A percentile compares a stretch with the other conserved stretches of the same genome.
Conservation (phyloP, 352 stramenopile species). For the Elongisporangium undulatum region DNA sequence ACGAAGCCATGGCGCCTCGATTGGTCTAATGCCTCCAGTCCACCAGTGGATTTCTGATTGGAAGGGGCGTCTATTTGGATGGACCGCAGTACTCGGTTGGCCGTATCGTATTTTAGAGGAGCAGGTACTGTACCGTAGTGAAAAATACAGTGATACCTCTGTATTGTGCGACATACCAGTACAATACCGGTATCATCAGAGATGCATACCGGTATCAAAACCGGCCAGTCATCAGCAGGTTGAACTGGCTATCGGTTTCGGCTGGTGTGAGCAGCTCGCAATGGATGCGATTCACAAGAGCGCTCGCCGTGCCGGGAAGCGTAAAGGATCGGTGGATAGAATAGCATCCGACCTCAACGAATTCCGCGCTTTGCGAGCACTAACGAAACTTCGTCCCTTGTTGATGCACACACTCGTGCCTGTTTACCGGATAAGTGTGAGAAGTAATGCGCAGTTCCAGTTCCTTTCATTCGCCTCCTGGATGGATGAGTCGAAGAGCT, state of each 20-base stretch:
- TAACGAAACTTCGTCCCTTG: background rate
- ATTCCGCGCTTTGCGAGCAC: background rate
- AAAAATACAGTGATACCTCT: background rate
- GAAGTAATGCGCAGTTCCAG: background rate
- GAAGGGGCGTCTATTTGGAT: background rate
- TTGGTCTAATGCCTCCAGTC: background rate
- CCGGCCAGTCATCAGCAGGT: no score
- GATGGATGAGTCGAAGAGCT: background rate
- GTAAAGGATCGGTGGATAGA: background rate
- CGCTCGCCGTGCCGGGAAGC: background rate
- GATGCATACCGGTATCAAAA: no score
- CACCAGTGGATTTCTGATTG: background rate
- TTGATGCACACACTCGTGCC: background rate
- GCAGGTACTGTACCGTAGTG: background rate
- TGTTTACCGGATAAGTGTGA: background rate
- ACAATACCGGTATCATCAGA: background rate
- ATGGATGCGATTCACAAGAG: background rate
- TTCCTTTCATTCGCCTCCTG: background rate
- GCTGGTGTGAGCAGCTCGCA: background rate
- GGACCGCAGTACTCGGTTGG: background rate
- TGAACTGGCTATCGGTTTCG: background rate
- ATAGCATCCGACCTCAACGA: background rate
- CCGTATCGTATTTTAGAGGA: background rate
- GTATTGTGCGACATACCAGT: background rate
- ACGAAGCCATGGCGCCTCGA: background rate